Conservation (phyloP, 1,284 basidiomycete genomes). For the Pseudozyma tsukubaensis region DNA sequence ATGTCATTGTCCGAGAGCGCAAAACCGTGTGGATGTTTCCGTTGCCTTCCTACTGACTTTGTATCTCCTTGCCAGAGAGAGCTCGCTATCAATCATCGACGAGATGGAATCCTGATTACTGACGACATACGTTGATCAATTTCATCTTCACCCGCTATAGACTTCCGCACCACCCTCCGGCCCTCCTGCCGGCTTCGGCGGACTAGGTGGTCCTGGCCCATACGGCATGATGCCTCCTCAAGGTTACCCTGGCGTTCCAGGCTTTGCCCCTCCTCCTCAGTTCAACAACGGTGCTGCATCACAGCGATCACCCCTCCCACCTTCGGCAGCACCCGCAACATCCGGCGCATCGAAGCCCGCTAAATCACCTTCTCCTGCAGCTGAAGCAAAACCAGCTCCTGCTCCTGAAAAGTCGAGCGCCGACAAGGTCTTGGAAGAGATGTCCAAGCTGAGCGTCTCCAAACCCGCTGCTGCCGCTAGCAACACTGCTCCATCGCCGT, state of each 20-base stretch:
- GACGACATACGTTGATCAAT: not conserved
- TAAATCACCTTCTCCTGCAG: slow-evolving; percentile 24
- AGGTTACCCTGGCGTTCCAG: slow-evolving; percentile 22
- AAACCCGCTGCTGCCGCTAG: slow-evolving; percentile 13
- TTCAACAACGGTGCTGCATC: slow-evolving; percentile 37
- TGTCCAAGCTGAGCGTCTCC: slow-evolving; percentile 55
- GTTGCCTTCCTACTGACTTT: slow-evolving; percentile 79
- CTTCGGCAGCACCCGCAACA: slow-evolving; percentile 24
- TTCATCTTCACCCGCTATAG: slow-evolving; percentile 9
- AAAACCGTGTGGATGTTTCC: slow-evolving; percentile 77
- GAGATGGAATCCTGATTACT: slow-evolving; percentile 4
- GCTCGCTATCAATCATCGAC: not conserved
- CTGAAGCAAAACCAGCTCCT: slow-evolving; percentile 12
- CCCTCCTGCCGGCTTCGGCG: slow-evolving; percentile 23
- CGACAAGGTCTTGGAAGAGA: slow-evolving; percentile 55
- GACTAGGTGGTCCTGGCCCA: slow-evolving; percentile 25
- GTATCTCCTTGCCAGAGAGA: slow-evolving; percentile 1
- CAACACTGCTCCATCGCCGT: slow-evolving; percentile 27
- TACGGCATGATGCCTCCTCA: slow-evolving; percentile 43
- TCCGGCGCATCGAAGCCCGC: slow-evolving; percentile 10
- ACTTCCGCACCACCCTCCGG: slow-evolving; percentile 26
- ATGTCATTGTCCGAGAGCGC: slow-evolving; percentile 76
- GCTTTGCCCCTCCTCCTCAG: slow-evolving; percentile 46
- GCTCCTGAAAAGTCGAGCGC: slow-evolving; percentile 35
- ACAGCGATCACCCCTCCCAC: slow-evolving; percentile 13